These are phyloP conservation scores for Ophioceras dolichostomum DNA, from an alignment of 2,329 filamentous ascomycete species.

Conservation along the genomic window DNA sequence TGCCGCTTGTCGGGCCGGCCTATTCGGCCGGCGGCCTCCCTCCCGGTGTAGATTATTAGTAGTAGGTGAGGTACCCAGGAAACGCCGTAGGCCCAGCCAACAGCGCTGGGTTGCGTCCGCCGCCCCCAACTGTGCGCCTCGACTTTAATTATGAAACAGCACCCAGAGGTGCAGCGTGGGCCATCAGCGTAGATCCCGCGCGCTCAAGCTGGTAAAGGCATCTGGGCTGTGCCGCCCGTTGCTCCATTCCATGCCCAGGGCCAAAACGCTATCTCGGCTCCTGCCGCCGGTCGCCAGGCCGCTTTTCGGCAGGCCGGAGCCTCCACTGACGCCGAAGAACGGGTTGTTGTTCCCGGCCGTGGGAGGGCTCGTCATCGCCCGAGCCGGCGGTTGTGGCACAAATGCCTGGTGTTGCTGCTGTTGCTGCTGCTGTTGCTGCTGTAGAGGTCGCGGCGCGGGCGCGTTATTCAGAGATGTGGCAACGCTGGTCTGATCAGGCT, in stretches of 20 bases:
- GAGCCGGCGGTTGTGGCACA: not conserved
- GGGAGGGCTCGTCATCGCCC: slow-evolving; percentile 6
- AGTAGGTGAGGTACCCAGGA: too few species aligned
- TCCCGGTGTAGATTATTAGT: too few species aligned
- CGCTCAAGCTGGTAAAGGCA: slow-evolving; percentile 65
- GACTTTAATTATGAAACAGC: too few species aligned
- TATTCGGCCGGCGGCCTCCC: too few species aligned
- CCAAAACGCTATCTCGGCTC: slow-evolving; percentile 63
- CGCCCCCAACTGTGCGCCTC: too few species aligned
- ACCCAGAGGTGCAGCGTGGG: too few species aligned
- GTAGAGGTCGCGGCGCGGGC: slow-evolving; percentile 5
- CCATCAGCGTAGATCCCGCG: too few species aligned
- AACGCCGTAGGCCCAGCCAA: too few species aligned
- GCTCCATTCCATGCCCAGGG: slow-evolving; percentile 51
- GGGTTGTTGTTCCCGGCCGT: slow-evolving; percentile 38
- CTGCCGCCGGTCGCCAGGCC: slow-evolving; percentile 30
- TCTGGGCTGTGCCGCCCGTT: slow-evolving; percentile 69
- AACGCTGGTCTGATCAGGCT: slow-evolving; percentile 15
- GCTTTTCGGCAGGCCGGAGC: too few species aligned
- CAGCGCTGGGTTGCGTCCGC: too few species aligned
- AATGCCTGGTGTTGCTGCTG: slow-evolving; percentile 10
- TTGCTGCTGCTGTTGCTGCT: slow-evolving; percentile 18
- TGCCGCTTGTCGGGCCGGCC: too few species aligned
- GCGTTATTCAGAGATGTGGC: slow-evolving; percentile 8
- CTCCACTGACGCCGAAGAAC: slow-evolving; percentile 29